Conservation (phyloP, 1,284 basidiomycete species). For the Mycosarcoma mackinlayi region DNA sequence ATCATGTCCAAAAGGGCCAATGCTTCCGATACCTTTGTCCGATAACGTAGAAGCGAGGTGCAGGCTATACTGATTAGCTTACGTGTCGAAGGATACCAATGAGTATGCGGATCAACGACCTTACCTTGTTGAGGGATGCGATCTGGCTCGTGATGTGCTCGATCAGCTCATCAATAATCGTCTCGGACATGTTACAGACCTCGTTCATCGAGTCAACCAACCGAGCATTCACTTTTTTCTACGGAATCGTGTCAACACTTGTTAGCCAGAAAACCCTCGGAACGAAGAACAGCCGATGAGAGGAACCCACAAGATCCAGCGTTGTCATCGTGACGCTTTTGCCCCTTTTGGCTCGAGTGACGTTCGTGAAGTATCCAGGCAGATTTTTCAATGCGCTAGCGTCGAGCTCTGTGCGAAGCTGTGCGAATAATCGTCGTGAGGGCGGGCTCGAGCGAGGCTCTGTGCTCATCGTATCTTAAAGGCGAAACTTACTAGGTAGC, state of each 20-base stretch:
- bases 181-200: conserved; percentile 80
- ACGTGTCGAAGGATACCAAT: background rate
- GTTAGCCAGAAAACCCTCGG: background rate
- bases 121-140: conserved; percentile 52
- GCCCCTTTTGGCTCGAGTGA: conserved; percentile 73
- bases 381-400: conserved; percentile 9
- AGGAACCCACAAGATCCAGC: conserved; percentile 72
- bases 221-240: conserved; percentile 82
- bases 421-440: background rate
- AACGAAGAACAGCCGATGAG: background rate
- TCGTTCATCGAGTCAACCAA: conserved; percentile 86
- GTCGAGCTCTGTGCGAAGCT: conserved; percentile 30
- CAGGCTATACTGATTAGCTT: too few relatives aligned
- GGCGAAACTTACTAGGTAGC: conserved; percentile 77
- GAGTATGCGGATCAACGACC: too few relatives aligned
- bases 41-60: background rate
- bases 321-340: conserved; percentile 80
- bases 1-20: conserved; percentile 57
- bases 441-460: too few relatives aligned
- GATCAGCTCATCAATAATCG: conserved; percentile 45
- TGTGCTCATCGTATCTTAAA: too few relatives aligned
- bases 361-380: conserved; percentile 74
- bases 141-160: conserved; percentile 37
- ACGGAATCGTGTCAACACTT: background rate
- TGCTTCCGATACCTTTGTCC: conserved; percentile 56